Conservation (phyloP, 306 rosid genomes). For the Trifolium pratense region DNA sequence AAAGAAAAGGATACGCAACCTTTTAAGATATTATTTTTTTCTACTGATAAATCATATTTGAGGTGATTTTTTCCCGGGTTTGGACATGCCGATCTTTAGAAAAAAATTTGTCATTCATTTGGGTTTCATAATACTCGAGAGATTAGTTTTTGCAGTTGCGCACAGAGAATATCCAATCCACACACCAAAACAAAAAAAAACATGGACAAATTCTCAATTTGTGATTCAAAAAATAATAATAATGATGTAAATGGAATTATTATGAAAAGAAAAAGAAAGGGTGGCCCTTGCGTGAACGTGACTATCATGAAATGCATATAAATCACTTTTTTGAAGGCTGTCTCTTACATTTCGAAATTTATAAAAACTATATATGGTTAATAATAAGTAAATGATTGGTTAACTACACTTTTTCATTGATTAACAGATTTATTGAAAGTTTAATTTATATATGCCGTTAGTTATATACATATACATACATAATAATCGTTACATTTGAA, state of each 20-base stretch:
- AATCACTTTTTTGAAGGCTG: background rate
- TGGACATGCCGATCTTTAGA: too few species aligned
- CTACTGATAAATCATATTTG: too few species aligned
- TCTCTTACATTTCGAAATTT: background rate
- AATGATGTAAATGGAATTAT: conserved; percentile 1
- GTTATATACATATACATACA: too few species aligned
- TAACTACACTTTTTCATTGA: background rate
- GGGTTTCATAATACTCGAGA: too few species aligned
- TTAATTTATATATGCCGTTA: too few species aligned
- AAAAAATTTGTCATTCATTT: too few species aligned
- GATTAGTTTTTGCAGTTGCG: too few species aligned
- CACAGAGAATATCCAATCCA: too few species aligned
- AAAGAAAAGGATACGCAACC: background rate
- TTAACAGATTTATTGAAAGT: background rate
- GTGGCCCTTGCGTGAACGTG: background rate
- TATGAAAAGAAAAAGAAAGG: conserved; percentile 22
- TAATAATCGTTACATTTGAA: background rate
- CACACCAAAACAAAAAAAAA: too few species aligned
- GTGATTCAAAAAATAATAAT: background rate
- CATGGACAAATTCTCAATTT: too few species aligned
- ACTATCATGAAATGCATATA: conserved; percentile 5
- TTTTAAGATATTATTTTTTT: background rate
- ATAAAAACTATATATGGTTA: background rate
- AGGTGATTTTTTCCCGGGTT: too few species aligned
- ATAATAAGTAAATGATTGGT: conserved; percentile 3